Conservation (phyloP, 2,329 filamentous ascomycete species). For the Ascochyta fabae region DNA sequence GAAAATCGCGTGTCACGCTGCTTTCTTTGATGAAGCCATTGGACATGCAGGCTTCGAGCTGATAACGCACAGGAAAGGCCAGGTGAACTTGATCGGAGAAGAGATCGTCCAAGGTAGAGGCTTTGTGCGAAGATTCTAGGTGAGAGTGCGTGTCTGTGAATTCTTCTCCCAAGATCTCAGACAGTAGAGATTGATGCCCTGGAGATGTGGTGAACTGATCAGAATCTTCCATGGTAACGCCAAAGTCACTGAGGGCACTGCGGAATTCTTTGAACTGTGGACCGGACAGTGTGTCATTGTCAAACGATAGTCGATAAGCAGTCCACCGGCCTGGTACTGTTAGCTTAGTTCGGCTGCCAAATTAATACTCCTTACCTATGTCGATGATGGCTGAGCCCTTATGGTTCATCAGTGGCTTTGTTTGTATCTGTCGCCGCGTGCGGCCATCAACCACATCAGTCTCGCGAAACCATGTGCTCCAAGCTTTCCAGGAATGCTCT, state of each 20-base stretch:
- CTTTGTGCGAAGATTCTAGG: conserved; percentile 12
- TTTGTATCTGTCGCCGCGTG: conserved; percentile 22
- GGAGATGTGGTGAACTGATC: conserved; percentile 52
- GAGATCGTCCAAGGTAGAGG: conserved; percentile 39
- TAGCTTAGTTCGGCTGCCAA: not conserved
- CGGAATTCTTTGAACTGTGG: conserved; percentile 55
- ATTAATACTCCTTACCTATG: conserved; percentile 54
- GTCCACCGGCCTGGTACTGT: conserved; percentile 64
- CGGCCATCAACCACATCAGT: conserved; percentile 64
- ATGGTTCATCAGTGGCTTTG: conserved; percentile 38
- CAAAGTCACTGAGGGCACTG: conserved; percentile 72
- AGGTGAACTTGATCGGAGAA: conserved; percentile 34
- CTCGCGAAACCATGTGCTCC: conserved; percentile 67
- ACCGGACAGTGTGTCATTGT: conserved; percentile 37
- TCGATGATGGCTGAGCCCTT: conserved; percentile 63
- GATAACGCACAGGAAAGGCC: conserved; percentile 78
- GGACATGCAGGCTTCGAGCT: conserved; percentile 93
- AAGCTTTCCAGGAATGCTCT: conserved; percentile 60
- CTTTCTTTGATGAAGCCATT: conserved; percentile 78
- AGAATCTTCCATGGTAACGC: conserved; percentile 62
- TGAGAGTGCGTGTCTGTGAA: conserved; percentile 34
- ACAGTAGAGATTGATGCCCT: conserved; percentile 24
- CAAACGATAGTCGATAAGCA: conserved; percentile 61
- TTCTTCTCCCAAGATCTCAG: conserved; percentile 40
- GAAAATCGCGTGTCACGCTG: conserved; percentile 71